Evolutionary conservation across 495 filamentous ascomycete species (phyloP).

Genomic region (Penicillium daleae): DNA sequence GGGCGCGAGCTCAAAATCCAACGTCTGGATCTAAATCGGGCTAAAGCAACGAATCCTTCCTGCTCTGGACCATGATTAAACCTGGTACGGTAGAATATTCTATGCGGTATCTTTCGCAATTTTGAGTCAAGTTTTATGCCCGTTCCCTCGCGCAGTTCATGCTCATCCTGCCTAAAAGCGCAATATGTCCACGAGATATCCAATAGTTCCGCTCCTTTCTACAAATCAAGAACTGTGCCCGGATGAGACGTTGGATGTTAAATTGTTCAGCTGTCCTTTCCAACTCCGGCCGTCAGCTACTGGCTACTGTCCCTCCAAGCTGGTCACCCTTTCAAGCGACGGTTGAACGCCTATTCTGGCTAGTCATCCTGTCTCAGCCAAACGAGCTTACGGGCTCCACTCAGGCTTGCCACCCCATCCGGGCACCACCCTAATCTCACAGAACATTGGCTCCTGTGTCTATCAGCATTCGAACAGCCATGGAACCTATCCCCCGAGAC

Average conservation of each 20-base stretch:
- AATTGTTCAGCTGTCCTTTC: not conserved
- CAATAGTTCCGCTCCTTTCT: not conserved
- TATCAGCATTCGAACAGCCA: constrained; percentile 3
- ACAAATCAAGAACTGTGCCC: not conserved
- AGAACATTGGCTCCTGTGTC: not conserved
- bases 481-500: not conserved
- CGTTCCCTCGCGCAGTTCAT: not conserved
- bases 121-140: not conserved
- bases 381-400: constrained; percentile 2
- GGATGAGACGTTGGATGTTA: not conserved
- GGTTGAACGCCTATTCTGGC: no score
- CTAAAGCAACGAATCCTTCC: not conserved
- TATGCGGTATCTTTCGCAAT: not conserved
- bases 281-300: not conserved
- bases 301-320: not conserved
- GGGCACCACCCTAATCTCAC: not conserved
- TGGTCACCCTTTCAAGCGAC: not conserved
- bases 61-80: not conserved
- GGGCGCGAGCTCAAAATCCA: not conserved
- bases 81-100: constrained; percentile 1
- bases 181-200: not conserved
- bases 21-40: not conserved
- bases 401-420: not conserved
- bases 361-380: not conserved
- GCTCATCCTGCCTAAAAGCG: not conserved